Conservation (phyloP, 1,139 yeast species). For the Sugiyamaella pinicola region DNA sequence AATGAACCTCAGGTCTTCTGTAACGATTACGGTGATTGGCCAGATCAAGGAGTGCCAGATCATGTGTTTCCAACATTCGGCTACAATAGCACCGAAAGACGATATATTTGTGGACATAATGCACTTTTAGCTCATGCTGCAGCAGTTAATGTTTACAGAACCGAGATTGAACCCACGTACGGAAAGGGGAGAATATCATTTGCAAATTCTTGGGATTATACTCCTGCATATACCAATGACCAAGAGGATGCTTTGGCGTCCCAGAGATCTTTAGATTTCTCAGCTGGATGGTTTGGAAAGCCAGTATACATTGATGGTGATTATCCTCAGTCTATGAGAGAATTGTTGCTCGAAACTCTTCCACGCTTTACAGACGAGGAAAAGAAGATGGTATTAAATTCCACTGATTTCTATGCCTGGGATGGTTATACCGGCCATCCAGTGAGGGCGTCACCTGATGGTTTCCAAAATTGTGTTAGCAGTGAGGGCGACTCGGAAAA, state of each 20-base stretch:
- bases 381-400: constrained; percentile 34
- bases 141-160: constrained; percentile 41
- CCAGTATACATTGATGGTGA: constrained; percentile 44
- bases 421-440: constrained; percentile 45
- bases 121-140: constrained; percentile 42
- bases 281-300: constrained; percentile 41
- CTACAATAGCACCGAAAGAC: constrained; percentile 24
- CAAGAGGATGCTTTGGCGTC: constrained; percentile 38
- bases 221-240: constrained; percentile 30
- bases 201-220: constrained; percentile 37
- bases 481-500: constrained; percentile 23
- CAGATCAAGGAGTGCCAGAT: constrained; percentile 28
- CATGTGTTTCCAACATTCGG: constrained; percentile 32
- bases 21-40: constrained; percentile 31
- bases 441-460: constrained; percentile 37
- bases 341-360: constrained; percentile 32
- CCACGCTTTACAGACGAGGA: constrained; percentile 42
- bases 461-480: constrained; percentile 35
- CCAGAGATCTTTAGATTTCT: constrained; percentile 38
- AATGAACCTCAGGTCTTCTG: constrained; percentile 43
- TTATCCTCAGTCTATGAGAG: constrained; percentile 40
- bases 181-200: constrained; percentile 37
- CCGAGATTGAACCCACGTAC: constrained; percentile 38
- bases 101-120: constrained; percentile 37
- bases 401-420: constrained; percentile 45